Evolutionary conservation across 2,329 filamentous ascomycete species (phyloP).

Genomic region (Monilinia polystroma): DNA sequence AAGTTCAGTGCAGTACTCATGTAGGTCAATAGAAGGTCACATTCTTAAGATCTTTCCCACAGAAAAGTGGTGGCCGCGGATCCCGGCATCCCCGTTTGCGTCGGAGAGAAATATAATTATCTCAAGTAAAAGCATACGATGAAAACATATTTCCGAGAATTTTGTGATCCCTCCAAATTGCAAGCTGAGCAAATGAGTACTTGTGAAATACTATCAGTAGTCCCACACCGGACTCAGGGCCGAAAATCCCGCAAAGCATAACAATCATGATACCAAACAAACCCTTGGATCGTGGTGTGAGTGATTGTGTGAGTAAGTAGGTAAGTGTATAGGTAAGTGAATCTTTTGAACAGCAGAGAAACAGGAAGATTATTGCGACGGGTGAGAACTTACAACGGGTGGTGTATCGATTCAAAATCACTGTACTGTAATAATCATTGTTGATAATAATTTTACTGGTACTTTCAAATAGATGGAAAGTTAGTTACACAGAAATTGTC

Average conservation of each 20-base stretch:
- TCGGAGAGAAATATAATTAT: not conserved
- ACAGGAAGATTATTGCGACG: slow-evolving; percentile 6
- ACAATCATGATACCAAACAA: not conserved
- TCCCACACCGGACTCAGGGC: slow-evolving; percentile 15
- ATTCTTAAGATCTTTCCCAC: slow-evolving; percentile 3
- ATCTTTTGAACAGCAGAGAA: slow-evolving; percentile 3
- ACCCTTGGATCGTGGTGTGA: slow-evolving; percentile 9
- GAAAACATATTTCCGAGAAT: slow-evolving; percentile 6
- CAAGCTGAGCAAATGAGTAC: slow-evolving; percentile 3
- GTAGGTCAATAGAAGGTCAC: slow-evolving; percentile 12
- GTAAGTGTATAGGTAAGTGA: not conserved
- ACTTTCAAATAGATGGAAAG: slow-evolving; percentile 8
- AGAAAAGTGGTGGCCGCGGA: slow-evolving; percentile 10
- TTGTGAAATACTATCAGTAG: not conserved
- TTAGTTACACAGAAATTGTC: slow-evolving; percentile 6
- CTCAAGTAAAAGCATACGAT: not conserved
- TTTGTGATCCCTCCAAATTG: not conserved
- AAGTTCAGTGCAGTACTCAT: slow-evolving; percentile 1
- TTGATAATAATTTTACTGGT: not conserved
- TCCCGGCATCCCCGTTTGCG: not conserved
- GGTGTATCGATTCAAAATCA: slow-evolving; percentile 16
- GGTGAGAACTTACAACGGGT: slow-evolving; percentile 10
- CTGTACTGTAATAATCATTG: not conserved
- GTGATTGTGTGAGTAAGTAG: not conserved
- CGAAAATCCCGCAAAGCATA: slow-evolving; percentile 12